Evolutionary conservation across 805 yeast species (phyloP).

Genomic region (Ogataea pignaliae): DNA sequence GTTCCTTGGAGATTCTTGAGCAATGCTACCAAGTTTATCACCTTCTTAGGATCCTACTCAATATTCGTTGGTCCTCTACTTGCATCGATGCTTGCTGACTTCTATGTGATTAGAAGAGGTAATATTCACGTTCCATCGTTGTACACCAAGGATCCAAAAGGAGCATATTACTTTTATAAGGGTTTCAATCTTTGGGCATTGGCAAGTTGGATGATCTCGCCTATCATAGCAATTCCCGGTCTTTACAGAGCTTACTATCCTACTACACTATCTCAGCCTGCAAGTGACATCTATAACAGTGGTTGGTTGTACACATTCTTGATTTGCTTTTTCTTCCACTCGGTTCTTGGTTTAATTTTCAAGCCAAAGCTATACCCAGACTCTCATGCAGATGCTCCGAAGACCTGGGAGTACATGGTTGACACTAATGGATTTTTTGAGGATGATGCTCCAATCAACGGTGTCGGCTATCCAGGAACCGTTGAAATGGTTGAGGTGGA

Average conservation of each 20-base stretch:
- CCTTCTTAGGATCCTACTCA: slow-evolving; percentile 19
- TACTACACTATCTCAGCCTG: slow-evolving; percentile 8
- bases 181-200: slow-evolving; percentile 16
- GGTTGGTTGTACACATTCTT: slow-evolving; percentile 24
- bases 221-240: slow-evolving; percentile 26
- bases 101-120: slow-evolving; percentile 16
- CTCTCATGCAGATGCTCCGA: slow-evolving; percentile 17
- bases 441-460: slow-evolving; percentile 22
- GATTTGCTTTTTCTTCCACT: slow-evolving; percentile 12
- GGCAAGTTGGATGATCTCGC: slow-evolving; percentile 16
- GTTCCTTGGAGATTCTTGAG: slow-evolving; percentile 22
- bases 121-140: slow-evolving; percentile 20
- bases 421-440: slow-evolving; percentile 21
- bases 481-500: slow-evolving; percentile 9
- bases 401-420: slow-evolving; percentile 20
- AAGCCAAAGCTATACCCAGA: slow-evolving; percentile 20
- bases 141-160: slow-evolving; percentile 12
- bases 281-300: slow-evolving; percentile 19
- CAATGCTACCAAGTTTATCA: slow-evolving; percentile 15
- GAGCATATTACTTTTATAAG: slow-evolving; percentile 14
- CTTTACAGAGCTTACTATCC: slow-evolving; percentile 24
- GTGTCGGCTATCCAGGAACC: slow-evolving; percentile 19
- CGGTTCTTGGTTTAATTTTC: slow-evolving; percentile 9
- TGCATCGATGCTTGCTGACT: slow-evolving; percentile 18
- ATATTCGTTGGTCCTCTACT: slow-evolving; percentile 21